These are phyloP conservation scores for Citrus australasica DNA, from an alignment of 345 rosid genomes.

Conservation along the genomic window DNA sequence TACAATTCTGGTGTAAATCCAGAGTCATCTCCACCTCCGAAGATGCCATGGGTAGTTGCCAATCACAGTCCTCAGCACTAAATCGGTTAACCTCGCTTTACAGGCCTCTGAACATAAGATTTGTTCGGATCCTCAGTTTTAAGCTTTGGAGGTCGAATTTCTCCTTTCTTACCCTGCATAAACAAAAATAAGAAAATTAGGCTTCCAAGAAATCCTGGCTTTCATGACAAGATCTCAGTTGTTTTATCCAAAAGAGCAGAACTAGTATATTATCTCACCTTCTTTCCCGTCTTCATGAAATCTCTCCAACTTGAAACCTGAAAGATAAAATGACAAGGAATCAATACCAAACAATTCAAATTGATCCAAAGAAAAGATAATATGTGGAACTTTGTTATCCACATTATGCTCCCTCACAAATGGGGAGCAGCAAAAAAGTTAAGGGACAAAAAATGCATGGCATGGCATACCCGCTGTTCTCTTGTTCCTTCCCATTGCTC, in stretches of 20 bases:
- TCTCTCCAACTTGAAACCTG: conserved; percentile 98
- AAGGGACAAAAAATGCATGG: not conserved
- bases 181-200: not conserved
- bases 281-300: conserved; percentile 85
- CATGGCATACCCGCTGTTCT: conserved; percentile 75
- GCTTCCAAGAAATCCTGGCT: not conserved
- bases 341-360: not conserved
- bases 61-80: not conserved
- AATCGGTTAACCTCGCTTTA: conserved; percentile 59
- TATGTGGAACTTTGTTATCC: not conserved
- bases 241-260: not conserved
- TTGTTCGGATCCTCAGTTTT: conserved; percentile 99
- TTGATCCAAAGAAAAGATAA: not conserved
- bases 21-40: not conserved
- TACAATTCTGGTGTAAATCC: not conserved
- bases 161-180: conserved; percentile 82
- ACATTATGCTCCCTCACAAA: not conserved
- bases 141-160: conserved; percentile 85
- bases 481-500: conserved; percentile 99
- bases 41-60: not conserved
- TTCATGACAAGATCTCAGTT: not conserved
- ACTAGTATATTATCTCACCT: conserved; percentile 44
- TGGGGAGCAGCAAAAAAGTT: not conserved
- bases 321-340: not conserved
- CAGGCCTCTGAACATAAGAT: conserved; percentile 93